These are phyloP conservation scores for Eucalyptus grandis DNA, from an alignment of 345 rosid species.

Conservation along the genomic window DNA sequence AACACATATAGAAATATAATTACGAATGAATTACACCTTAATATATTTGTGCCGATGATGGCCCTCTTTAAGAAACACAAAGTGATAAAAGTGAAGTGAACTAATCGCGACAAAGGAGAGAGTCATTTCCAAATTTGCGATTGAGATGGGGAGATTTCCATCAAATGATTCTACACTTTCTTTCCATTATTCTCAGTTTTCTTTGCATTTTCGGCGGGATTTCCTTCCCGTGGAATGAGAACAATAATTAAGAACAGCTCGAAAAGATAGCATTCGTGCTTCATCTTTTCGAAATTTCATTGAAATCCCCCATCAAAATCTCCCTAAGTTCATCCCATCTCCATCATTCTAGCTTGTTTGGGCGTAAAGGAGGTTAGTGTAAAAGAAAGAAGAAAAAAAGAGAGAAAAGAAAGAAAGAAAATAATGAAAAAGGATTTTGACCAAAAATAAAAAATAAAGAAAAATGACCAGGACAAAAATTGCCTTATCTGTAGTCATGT, in stretches of 20 bases:
- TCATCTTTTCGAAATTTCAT: background rate
- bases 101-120: background rate
- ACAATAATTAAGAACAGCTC: too few relatives aligned
- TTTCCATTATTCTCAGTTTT: background rate
- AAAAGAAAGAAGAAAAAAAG: background rate
- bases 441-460: background rate
- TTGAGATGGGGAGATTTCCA: background rate
- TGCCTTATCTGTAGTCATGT: background rate
- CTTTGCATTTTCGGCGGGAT: too few relatives aligned
- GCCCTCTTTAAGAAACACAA: background rate
- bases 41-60: background rate
- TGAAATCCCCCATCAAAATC: too few relatives aligned
- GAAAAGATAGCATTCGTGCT: too few relatives aligned
- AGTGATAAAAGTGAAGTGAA: background rate
- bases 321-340: too few relatives aligned
- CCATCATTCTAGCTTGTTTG: background rate
- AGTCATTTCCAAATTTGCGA: background rate
- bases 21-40: background rate
- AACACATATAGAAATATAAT: too few relatives aligned
- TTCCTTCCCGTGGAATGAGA: too few relatives aligned
- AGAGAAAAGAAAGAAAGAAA: background rate
- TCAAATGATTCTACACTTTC: background rate
- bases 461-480: background rate
- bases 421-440: background rate
- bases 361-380: background rate